Percentiles rank a stretch among this genome's conserved stretches.
These are phyloP conservation scores for Aegilops umbellulata DNA, from an alignment of 176 grass and related monocot genomes.

Conservation along the genomic window DNA sequence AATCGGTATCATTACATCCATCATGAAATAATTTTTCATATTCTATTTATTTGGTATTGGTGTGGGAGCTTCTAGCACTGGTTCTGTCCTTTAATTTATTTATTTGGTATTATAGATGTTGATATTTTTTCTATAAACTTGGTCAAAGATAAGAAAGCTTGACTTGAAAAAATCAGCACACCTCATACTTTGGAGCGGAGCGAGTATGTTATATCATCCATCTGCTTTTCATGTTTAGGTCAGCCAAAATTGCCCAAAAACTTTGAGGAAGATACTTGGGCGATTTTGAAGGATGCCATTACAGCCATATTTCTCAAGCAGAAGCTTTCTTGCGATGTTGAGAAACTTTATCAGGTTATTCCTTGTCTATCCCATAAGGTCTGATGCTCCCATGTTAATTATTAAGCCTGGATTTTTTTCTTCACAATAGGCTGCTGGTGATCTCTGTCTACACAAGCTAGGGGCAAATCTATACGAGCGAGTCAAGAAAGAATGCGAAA, in stretches of 20 bases:
- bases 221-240: constrained; percentile 52
- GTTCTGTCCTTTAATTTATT: no score
- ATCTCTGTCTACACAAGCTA: constrained; percentile 92
- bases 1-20: no score
- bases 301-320: constrained; percentile 95
- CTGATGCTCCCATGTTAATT: constrained; percentile 11
- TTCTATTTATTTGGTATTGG: no score
- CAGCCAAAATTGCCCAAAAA: constrained; percentile 85
- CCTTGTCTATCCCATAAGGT: constrained; percentile 10
- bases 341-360: constrained; percentile 95
- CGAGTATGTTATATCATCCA: constrained; percentile 18
- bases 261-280: constrained; percentile 96
- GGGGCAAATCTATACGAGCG: constrained; percentile 79
- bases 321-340: constrained; percentile 77
- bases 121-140: not conserved
- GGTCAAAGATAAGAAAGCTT: not conserved
- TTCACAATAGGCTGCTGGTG: constrained; percentile 65
- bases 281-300: constrained; percentile 86
- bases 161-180: not conserved
- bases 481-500: constrained; percentile 91
- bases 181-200: not conserved
- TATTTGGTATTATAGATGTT: not conserved
- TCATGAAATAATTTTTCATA: no score
- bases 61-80: no score
- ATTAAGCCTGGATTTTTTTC: constrained; percentile 25